A percentile compares a stretch with the other conserved stretches of the same genome.
These are phyloP conservation scores for Mucor plumbeus DNA, from an alignment of 371 early-diverging fungal species.

Conservation along the genomic window DNA sequence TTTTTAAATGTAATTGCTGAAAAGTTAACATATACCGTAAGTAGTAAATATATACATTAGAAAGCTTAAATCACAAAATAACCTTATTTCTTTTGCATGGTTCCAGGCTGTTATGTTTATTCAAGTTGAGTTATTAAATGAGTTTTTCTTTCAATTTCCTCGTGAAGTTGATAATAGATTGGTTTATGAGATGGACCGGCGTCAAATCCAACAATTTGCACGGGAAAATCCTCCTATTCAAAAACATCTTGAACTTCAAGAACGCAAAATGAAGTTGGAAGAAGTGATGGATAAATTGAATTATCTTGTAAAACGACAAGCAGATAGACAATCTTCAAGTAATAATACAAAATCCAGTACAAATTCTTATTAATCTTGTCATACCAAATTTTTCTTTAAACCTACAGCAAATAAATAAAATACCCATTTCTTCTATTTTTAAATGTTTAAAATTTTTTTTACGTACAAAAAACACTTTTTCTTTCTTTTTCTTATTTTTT, in stretches of 20 bases:
- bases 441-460: neutral
- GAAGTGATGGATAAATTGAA: slow-evolving; percentile 80
- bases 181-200: slow-evolving; percentile 74
- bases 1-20: slow-evolving; percentile 90
- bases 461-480: neutral
- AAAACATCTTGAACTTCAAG: slow-evolving; percentile 85
- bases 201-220: slow-evolving; percentile 87
- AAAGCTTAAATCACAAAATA: neutral
- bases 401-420: slow-evolving; percentile 11
- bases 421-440: slow-evolving; percentile 16
- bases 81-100: neutral
- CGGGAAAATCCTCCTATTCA: slow-evolving; percentile 86
- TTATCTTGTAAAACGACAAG: slow-evolving; percentile 68
- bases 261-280: slow-evolving; percentile 85
- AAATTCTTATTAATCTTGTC: slow-evolving; percentile 4
- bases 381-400: neutral
- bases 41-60: neutral
- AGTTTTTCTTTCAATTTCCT: slow-evolving; percentile 97
- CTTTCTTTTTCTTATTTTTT: neutral
- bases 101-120: slow-evolving; percentile 91
- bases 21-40: slow-evolving; percentile 86
- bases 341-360: slow-evolving; percentile 6
- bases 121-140: slow-evolving; percentile 93
- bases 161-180: slow-evolving; percentile 90
- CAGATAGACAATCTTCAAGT: slow-evolving; percentile 50